phyloP scores from a whole-genome alignment of 331 rosid species.

The Quercus lobata region DNA sequence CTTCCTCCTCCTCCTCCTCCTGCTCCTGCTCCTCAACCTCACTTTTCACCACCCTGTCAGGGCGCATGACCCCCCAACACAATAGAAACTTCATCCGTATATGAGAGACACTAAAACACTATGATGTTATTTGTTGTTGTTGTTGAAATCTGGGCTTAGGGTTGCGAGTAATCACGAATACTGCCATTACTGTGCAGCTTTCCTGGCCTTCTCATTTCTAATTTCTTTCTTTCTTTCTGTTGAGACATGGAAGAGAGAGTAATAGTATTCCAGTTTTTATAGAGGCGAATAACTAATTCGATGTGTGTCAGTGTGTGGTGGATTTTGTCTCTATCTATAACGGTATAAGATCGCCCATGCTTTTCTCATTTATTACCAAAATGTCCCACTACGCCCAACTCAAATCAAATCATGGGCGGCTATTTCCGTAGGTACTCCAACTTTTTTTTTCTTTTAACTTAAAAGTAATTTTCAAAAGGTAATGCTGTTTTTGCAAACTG shows the following conservation, averaged over 20 bases:
- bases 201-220: not conserved
- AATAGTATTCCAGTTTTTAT: not conserved
- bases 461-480: not conserved
- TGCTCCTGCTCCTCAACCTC: not conserved
- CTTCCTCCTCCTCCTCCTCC: slow-evolving; percentile 12
- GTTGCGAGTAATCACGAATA: not conserved
- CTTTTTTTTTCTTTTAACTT: not conserved
- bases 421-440: too few relatives aligned
- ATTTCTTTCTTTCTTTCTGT: not conserved
- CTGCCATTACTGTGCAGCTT: not conserved
- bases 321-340: slow-evolving; percentile 1
- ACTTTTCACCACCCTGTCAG: too few relatives aligned
- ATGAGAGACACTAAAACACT: slow-evolving; percentile 33
- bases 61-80: slow-evolving; percentile 38
- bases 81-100: slow-evolving; percentile 33
- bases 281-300: not conserved
- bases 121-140: slow-evolving; percentile 11
- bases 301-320: too few relatives aligned
- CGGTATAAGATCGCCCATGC: not conserved
- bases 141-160: not conserved
- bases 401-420: not conserved
- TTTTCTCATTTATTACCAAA: slow-evolving; percentile 4
- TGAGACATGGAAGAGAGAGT: not conserved
- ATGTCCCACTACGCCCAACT: not conserved
- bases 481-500: too few relatives aligned